A percentile compares a stretch with the other conserved stretches of the same genome.
These are phyloP conservation scores for Zangia roseola DNA, from an alignment of 768 basidiomycete species.

Conservation along the genomic window DNA sequence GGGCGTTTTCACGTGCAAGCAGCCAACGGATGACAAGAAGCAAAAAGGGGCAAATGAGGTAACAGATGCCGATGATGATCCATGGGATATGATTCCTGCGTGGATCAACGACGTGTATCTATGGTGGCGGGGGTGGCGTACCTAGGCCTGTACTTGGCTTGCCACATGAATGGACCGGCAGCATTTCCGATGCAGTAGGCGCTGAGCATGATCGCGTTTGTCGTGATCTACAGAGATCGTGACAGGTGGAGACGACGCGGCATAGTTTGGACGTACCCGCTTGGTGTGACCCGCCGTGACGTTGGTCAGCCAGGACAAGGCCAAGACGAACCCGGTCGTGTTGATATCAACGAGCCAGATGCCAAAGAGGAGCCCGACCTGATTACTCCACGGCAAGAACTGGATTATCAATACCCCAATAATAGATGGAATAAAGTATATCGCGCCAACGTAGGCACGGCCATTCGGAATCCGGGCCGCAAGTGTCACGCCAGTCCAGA, in stretches of 20 bases:
- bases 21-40: conserved; percentile 50
- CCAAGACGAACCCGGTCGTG: conserved; percentile 58
- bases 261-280: conserved; percentile 45
- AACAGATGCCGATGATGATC: conserved; percentile 71
- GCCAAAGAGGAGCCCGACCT: conserved; percentile 61
- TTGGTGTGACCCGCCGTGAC: conserved; percentile 76
- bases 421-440: conserved; percentile 65
- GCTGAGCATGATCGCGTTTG: conserved; percentile 70
- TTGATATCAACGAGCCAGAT: conserved; percentile 40
- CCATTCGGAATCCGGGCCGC: conserved; percentile 56
- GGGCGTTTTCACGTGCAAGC: conserved; percentile 59
- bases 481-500: conserved; percentile 61
- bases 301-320: conserved; percentile 61
- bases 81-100: conserved; percentile 73
- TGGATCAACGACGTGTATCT: background rate
- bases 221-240: conserved; percentile 22
- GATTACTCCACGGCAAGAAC: conserved; percentile 61
- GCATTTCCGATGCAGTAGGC: conserved; percentile 70
- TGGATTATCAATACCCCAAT: conserved; percentile 62
- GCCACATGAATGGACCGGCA: conserved; percentile 79
- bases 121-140: conserved; percentile 19
- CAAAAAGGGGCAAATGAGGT: conserved; percentile 48
- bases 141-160: conserved; percentile 64
- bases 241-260: background rate
- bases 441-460: conserved; percentile 60